Conservation (phyloP, 1,139 yeast species). For the Taphrina deformans region DNA sequence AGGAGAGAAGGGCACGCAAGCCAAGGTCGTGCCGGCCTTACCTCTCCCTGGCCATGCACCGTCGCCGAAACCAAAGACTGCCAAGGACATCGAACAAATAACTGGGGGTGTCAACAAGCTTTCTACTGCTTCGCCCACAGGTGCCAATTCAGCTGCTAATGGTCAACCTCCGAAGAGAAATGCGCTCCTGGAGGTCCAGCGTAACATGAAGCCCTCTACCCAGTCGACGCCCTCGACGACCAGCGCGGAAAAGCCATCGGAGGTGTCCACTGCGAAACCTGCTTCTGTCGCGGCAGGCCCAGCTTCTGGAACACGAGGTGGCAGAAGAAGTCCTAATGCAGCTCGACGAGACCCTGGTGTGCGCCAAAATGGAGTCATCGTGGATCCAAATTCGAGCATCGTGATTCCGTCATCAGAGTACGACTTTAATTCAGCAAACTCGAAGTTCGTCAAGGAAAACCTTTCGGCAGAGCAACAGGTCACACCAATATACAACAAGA, state of each 20-base stretch:
- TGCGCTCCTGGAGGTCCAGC: constrained; percentile 23
- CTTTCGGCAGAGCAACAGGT: constrained; percentile 45
- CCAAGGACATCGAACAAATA: constrained; percentile 38
- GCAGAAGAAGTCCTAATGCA: constrained; percentile 2
- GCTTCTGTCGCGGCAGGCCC: neutral
- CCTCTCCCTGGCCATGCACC: constrained; percentile 43
- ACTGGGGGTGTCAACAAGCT: constrained; percentile 46
- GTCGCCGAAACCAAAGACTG: constrained; percentile 34
- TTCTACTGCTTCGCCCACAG: constrained; percentile 17
- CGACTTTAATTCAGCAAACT: constrained; percentile 35
- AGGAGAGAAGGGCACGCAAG: constrained; percentile 17
- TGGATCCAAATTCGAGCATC: constrained; percentile 19
- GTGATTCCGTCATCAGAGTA: constrained; percentile 34
- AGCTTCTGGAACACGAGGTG: constrained; percentile 1
- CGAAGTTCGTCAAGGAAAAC: constrained; percentile 35
- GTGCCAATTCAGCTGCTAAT: constrained; percentile 30
- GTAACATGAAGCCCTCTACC: constrained; percentile 7
- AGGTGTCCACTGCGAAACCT: constrained; percentile 15
- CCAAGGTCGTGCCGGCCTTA: constrained; percentile 38
- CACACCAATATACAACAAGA: constrained; percentile 60
- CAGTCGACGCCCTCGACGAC: constrained; percentile 38
- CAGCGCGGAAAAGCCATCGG: constrained; percentile 43
- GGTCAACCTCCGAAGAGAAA: constrained; percentile 32
- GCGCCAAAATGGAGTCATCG: constrained; percentile 26
- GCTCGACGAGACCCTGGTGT: constrained; percentile 21